phyloP scores from a whole-genome alignment of 176 grass and related monocot species.

The Pontederia paniculata region DNA sequence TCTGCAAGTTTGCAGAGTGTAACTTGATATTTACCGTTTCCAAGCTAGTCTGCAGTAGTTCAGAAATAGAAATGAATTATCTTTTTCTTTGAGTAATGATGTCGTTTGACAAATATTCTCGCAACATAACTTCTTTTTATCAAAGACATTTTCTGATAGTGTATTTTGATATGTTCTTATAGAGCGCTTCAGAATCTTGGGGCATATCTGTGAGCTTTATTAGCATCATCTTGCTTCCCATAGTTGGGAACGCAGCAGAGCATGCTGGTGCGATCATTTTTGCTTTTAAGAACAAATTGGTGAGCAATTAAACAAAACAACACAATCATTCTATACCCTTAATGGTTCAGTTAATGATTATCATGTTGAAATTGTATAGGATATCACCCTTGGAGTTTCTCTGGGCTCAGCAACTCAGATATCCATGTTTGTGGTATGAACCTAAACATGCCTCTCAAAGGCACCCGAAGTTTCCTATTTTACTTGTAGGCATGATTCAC shows the following conservation, averaged over 20 bases:
- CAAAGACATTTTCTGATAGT: too few species aligned
- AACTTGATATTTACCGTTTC: too few species aligned
- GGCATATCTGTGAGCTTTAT: constrained; percentile 8
- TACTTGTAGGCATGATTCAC: background rate
- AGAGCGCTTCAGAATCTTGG: constrained; percentile 10
- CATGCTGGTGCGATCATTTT: constrained; percentile 16
- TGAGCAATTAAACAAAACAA: background rate
- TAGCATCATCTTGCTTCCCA: constrained; percentile 12
- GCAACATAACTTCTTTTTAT: too few species aligned
- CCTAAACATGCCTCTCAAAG: background rate
- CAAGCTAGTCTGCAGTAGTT: too few species aligned
- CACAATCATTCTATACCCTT: background rate
- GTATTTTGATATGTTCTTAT: too few species aligned
- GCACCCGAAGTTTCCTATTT: background rate
- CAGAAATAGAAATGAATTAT: too few species aligned
- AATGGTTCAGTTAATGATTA: too few species aligned
- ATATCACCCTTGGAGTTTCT: constrained; percentile 11
- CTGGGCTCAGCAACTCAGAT: constrained; percentile 13
- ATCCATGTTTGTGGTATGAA: constrained; percentile 15
- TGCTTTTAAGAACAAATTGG: constrained; percentile 14
- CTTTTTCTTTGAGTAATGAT: too few species aligned
- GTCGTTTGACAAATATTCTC: too few species aligned
- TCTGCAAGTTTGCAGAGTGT: too few species aligned
- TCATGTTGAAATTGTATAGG: background rate
- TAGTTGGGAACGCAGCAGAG: constrained; percentile 13